phyloP scores from a whole-genome alignment of 108 stramenopile species.

The Fragilariopsis cylindrus region DNA sequence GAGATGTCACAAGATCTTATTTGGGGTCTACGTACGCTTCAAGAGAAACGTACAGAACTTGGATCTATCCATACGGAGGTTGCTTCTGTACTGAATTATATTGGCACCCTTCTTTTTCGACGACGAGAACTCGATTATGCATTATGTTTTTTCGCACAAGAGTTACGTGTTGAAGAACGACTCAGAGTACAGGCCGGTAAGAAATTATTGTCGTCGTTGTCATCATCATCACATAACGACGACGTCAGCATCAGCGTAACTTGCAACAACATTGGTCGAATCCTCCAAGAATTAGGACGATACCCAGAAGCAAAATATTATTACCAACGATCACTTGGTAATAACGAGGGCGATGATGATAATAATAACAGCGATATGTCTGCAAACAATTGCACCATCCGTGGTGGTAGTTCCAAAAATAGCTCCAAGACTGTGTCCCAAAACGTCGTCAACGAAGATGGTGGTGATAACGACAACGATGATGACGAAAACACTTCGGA shows the following conservation, averaged over 20 bases:
- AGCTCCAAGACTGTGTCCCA: neutral
- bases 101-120: conserved; percentile 54
- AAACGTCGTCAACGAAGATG: neutral
- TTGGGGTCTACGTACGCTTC: conserved; percentile 40
- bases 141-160: conserved; percentile 46
- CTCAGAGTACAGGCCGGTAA: conserved; percentile 10
- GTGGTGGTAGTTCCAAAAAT: neutral
- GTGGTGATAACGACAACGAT: neutral
- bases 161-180: conserved; percentile 44
- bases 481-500: neutral
- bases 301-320: conserved; percentile 46
- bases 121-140: conserved; percentile 41
- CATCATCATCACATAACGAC: neutral
- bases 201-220: too few species aligned
- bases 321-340: conserved; percentile 40
- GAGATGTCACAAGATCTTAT: conserved; percentile 38
- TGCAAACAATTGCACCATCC: neutral
- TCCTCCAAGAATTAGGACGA: conserved; percentile 48
- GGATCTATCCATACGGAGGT: conserved; percentile 35
- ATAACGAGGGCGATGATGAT: neutral
- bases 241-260: conserved; percentile 44
- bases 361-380: too few species aligned
- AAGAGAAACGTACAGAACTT: conserved; percentile 40
- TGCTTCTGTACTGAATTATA: conserved; percentile 47
- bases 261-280: conserved; percentile 61